Percentiles rank a stretch among this genome's conserved stretches.
Conservation (phyloP, 2,329 filamentous ascomycete genomes). For the Allantophomopsis cytisporea region DNA sequence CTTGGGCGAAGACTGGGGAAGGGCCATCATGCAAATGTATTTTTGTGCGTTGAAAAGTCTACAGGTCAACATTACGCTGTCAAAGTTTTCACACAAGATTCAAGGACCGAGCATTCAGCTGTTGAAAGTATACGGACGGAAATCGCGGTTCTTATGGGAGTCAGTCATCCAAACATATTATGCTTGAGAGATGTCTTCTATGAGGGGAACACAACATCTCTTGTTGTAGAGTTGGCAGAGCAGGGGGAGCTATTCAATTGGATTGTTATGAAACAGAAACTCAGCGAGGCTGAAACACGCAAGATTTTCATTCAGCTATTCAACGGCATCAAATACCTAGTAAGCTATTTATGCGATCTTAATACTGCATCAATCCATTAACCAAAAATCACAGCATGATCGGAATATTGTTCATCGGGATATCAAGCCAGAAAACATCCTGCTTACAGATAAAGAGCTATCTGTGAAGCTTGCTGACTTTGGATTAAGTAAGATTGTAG, state of each 20-base stretch:
- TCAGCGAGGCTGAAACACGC: slow-evolving; percentile 71
- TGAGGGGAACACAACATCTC: slow-evolving; percentile 78
- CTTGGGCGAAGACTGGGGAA: slow-evolving; percentile 79
- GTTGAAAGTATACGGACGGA: slow-evolving; percentile 85
- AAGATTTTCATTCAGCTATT: slow-evolving; percentile 87
- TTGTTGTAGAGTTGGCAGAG: slow-evolving; percentile 79
- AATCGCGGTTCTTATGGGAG: slow-evolving; percentile 89
- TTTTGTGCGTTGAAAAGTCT: slow-evolving; percentile 75
- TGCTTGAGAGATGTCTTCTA: slow-evolving; percentile 94
- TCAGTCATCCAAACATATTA: slow-evolving; percentile 84
- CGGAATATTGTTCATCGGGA: slow-evolving; percentile 95
- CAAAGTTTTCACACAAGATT: slow-evolving; percentile 80
- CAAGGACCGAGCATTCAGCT: slow-evolving; percentile 69
- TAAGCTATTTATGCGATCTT: slow-evolving; percentile 28
- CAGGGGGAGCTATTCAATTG: slow-evolving; percentile 94
- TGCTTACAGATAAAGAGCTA: slow-evolving; percentile 73
- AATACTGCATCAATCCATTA: background rate
- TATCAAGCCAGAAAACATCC: slow-evolving; percentile 94
- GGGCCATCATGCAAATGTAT: slow-evolving; percentile 90
- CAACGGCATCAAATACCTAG: slow-evolving; percentile 87
- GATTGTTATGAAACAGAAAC: slow-evolving; percentile 82
- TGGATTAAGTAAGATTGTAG: slow-evolving; percentile 94
- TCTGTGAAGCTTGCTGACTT: slow-evolving; percentile 92
- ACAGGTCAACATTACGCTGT: slow-evolving; percentile 78
- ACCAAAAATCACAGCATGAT: slow-evolving; percentile 57